A percentile compares a stretch with the other conserved stretches of the same genome.
Conservation (phyloP, 2,329 filamentous ascomycete genomes). For the Herpotrichia juniperi region DNA sequence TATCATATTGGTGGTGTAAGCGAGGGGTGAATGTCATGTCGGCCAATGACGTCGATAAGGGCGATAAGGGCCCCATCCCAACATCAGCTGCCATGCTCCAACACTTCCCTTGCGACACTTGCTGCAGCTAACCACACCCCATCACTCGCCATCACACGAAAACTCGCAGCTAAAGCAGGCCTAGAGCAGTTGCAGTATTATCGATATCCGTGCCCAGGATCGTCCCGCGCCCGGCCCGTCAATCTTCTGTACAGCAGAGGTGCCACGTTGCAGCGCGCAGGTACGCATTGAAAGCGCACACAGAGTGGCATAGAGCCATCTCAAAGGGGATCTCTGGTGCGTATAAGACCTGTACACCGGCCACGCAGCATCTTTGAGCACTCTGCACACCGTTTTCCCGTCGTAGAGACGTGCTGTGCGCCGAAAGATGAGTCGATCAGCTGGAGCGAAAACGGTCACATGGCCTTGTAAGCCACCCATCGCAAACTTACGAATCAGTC, state of each 20-base stretch:
- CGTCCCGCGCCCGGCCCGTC: conserved; percentile 43
- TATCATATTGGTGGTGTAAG: conserved; percentile 4
- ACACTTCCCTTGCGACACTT: conserved; percentile 7
- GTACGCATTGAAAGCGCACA: conserved; percentile 36
- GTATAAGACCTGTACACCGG: conserved; percentile 31
- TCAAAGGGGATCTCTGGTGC: conserved; percentile 20
- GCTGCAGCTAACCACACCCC: conserved; percentile 35
- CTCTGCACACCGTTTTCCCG: conserved; percentile 20
- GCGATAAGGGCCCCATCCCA: conserved; percentile 15
- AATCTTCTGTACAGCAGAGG: conserved; percentile 40
- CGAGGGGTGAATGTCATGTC: background rate
- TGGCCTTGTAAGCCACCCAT: conserved; percentile 46
- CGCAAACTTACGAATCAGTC: conserved; percentile 43
- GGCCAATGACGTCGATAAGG: conserved; percentile 2
- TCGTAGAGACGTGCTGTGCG: conserved; percentile 25
- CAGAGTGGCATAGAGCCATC: conserved; percentile 28
- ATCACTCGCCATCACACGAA: conserved; percentile 23
- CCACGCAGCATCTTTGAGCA: conserved; percentile 13
- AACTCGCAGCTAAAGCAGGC: conserved; percentile 11
- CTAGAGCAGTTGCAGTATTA: conserved; percentile 29
- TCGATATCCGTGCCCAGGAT: conserved; percentile 39
- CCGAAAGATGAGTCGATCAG: conserved; percentile 42
- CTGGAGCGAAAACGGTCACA: conserved; percentile 41
- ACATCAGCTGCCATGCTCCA: conserved; percentile 10
- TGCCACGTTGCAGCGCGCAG: conserved; percentile 46